Percentiles rank a stretch among this genome's conserved stretches.
These are phyloP conservation scores for Tolypocladium paradoxum DNA, from an alignment of 2,329 filamentous ascomycete genomes.

Conservation along the genomic window DNA sequence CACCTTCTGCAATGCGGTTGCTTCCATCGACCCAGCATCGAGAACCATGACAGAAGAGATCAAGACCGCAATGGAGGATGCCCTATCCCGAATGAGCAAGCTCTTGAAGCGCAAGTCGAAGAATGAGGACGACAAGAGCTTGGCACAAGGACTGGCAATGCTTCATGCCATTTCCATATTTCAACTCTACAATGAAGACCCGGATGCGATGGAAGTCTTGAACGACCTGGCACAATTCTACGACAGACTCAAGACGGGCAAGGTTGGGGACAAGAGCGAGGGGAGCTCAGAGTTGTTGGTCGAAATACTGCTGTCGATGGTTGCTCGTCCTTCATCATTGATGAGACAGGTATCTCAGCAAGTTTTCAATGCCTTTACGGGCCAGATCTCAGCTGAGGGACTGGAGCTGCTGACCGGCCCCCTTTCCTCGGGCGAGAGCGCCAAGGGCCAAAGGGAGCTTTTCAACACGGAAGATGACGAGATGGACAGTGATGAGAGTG, in stretches of 20 bases:
- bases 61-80: slow-evolving; percentile 39
- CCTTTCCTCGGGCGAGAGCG: slow-evolving; percentile 67
- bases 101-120: slow-evolving; percentile 32
- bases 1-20: slow-evolving; percentile 42
- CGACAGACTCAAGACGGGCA: slow-evolving; percentile 46
- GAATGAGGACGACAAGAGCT: slow-evolving; percentile 24
- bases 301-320: slow-evolving; percentile 82
- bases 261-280: slow-evolving; percentile 34
- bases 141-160: slow-evolving; percentile 58
- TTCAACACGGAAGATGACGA: slow-evolving; percentile 61
- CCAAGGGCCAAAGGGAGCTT: slow-evolving; percentile 73
- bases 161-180: slow-evolving; percentile 77
- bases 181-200: slow-evolving; percentile 81
- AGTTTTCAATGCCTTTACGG: slow-evolving; percentile 75
- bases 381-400: slow-evolving; percentile 61
- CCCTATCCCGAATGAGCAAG: slow-evolving; percentile 40
- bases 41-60: slow-evolving; percentile 46
- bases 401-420: slow-evolving; percentile 57
- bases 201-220: slow-evolving; percentile 73
- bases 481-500: slow-evolving; percentile 38
- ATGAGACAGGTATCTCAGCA: slow-evolving; percentile 80
- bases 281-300: slow-evolving; percentile 63
- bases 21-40: slow-evolving; percentile 40
- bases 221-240: slow-evolving; percentile 72
- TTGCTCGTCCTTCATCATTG: slow-evolving; percentile 73